Percentiles rank a stretch among this genome's conserved stretches.
Evolutionary conservation across 23 red algal genomes (phyloP).

Genomic region (Chondrus crispus): DNA sequence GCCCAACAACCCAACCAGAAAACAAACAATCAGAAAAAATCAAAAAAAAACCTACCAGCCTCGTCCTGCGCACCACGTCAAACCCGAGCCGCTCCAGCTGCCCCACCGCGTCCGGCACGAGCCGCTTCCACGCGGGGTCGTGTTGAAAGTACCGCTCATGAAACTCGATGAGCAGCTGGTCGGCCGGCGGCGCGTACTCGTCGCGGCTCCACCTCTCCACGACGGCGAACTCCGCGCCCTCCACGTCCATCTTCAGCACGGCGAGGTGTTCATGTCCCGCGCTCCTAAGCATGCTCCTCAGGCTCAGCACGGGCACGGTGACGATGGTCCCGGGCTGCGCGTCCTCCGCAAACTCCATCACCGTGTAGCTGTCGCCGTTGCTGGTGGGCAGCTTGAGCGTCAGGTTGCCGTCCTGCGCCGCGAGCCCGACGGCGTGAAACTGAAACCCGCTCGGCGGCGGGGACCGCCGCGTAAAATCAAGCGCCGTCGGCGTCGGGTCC

Average conservation of each 20-base stretch:
- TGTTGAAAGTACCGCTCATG: constrained; percentile 52
- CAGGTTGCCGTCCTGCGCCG: constrained; percentile 34
- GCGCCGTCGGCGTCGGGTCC: constrained; percentile 15
- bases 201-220: constrained; percentile 1
- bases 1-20: no score
- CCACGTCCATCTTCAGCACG: constrained; percentile 68
- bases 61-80: neutral
- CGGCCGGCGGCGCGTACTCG: neutral
- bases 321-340: constrained; percentile 35
- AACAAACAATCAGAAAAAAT: no score
- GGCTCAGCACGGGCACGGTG: constrained; percentile 28
- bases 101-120: neutral
- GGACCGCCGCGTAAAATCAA: constrained; percentile 21
- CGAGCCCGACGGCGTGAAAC: constrained; percentile 60
- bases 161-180: constrained; percentile 75
- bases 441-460: constrained; percentile 18
- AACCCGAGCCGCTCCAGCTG: neutral
- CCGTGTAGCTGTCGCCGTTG: constrained; percentile 55
- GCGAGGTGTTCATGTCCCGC: constrained; percentile 14
- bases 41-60: neutral
- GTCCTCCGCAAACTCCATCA: constrained; percentile 20
- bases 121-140: neutral
- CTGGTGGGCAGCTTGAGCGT: constrained; percentile 54
- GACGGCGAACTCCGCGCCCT: constrained; percentile 71
- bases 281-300: constrained; percentile 33